Conservation (phyloP, 345 rosid species). For the Citrus maxima region DNA sequence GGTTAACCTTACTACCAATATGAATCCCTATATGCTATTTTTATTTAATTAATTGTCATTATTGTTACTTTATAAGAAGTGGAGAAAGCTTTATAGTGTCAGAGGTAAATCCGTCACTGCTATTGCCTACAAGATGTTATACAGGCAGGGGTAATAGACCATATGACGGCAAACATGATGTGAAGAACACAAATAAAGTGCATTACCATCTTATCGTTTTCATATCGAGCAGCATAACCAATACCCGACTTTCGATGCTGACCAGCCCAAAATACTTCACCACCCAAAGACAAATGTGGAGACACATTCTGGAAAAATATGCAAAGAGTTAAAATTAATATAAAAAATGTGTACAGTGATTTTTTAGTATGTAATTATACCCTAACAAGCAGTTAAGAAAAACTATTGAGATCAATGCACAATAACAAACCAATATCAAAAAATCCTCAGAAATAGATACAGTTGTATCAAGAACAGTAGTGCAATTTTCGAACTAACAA, state of each 20-base stretch:
- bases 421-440: not conserved
- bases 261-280: constrained; percentile 97
- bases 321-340: not conserved
- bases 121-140: not conserved
- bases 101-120: no score
- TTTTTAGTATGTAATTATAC: not conserved
- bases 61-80: no score
- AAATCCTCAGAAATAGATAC: not conserved
- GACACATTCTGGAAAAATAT: constrained; percentile 66
- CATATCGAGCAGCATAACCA: constrained; percentile 94
- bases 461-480: not conserved
- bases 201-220: constrained; percentile 87
- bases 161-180: not conserved
- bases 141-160: not conserved
- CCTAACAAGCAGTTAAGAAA: not conserved
- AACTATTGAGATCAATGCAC: not conserved
- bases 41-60: not conserved
- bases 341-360: not conserved
- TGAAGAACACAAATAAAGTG: not conserved
- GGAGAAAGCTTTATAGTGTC: no score
- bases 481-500: not conserved
- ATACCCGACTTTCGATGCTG: constrained; percentile 91
- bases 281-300: constrained; percentile 71
- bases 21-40: not conserved
- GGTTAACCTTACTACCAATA: not conserved